Conservation (phyloP, 257 asterid species). For the Primulina eburnea region DNA sequence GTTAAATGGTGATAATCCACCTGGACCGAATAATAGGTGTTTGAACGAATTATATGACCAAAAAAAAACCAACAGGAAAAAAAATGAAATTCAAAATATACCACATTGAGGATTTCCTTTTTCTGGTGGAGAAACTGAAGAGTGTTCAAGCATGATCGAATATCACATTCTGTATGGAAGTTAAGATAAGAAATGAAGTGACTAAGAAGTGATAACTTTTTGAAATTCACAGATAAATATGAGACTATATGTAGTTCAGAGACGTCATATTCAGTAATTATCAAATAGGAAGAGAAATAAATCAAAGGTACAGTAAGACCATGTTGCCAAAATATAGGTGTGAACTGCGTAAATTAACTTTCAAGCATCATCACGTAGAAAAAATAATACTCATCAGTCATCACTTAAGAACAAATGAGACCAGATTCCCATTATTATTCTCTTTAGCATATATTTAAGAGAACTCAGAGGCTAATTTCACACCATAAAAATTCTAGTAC, state of each 20-base stretch:
- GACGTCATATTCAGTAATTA: constrained; percentile 12
- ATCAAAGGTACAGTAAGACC: constrained; percentile 4
- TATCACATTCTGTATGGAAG: constrained; percentile 70
- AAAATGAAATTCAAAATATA: constrained; percentile 33
- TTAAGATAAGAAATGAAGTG: constrained; percentile 17
- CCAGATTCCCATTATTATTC: too few relatives aligned
- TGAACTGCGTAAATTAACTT: background rate
- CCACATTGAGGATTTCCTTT: constrained; percentile 76
- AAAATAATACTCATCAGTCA: background rate
- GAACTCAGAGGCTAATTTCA: background rate
- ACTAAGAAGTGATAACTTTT: constrained; percentile 16
- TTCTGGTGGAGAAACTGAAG: constrained; percentile 93
- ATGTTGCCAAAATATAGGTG: background rate
- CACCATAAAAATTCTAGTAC: background rate
- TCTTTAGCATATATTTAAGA: background rate
- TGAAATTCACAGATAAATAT: constrained; percentile 3
- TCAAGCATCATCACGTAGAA: background rate
- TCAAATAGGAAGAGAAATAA: constrained; percentile 13
- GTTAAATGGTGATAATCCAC: constrained; percentile 11
- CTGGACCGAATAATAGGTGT: constrained; percentile 21
- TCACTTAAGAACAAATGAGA: too few relatives aligned
- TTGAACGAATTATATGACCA: constrained; percentile 22
- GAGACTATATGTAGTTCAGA: constrained; percentile 2
- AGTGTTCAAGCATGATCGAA: constrained; percentile 93
- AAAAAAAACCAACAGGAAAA: constrained; percentile 7